Evolutionary conservation across 2,329 filamentous ascomycete genomes (phyloP).

Genomic region (Arthrinium phaeospermum): DNA sequence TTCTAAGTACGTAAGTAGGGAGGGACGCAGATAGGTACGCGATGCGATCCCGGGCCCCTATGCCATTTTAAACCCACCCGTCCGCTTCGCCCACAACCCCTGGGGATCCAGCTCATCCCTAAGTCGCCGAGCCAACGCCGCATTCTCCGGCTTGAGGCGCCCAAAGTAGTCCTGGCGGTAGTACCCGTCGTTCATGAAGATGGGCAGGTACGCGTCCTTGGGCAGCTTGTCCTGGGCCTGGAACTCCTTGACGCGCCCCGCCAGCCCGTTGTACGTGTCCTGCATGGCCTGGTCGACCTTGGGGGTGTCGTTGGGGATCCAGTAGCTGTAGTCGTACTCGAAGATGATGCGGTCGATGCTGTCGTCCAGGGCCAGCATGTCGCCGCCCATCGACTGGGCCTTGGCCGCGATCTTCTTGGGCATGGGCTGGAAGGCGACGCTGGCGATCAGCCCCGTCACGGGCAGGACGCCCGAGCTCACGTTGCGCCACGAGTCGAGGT

Average conservation of each 20-base stretch:
- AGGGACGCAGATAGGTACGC: background rate
- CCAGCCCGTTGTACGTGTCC: constrained; percentile 42
- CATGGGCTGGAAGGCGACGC: constrained; percentile 46
- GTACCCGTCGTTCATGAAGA: constrained; percentile 52
- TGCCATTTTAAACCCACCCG: constrained; percentile 47
- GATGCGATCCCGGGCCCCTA: background rate
- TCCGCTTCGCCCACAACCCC: constrained; percentile 45
- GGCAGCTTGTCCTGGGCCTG: constrained; percentile 41
- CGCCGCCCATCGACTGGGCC: constrained; percentile 41
- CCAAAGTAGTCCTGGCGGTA: constrained; percentile 50
- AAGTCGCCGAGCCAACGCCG: constrained; percentile 42
- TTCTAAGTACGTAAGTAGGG: background rate
- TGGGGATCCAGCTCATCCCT: constrained; percentile 44
- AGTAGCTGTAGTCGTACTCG: constrained; percentile 50
- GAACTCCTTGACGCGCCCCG: constrained; percentile 36
- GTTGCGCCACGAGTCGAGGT: constrained; percentile 42
- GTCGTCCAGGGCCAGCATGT: constrained; percentile 47
- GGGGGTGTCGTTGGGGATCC: constrained; percentile 34
- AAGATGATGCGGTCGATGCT: constrained; percentile 47
- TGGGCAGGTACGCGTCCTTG: constrained; percentile 43
- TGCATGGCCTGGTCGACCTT: constrained; percentile 43
- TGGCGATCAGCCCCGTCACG: constrained; percentile 37
- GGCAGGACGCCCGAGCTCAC: constrained; percentile 33
- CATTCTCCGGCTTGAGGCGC: constrained; percentile 42
- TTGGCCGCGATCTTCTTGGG: constrained; percentile 41